Evolutionary conservation across 805 yeast species (phyloP).

Genomic region (Ogataea nitratoaversa): DNA sequence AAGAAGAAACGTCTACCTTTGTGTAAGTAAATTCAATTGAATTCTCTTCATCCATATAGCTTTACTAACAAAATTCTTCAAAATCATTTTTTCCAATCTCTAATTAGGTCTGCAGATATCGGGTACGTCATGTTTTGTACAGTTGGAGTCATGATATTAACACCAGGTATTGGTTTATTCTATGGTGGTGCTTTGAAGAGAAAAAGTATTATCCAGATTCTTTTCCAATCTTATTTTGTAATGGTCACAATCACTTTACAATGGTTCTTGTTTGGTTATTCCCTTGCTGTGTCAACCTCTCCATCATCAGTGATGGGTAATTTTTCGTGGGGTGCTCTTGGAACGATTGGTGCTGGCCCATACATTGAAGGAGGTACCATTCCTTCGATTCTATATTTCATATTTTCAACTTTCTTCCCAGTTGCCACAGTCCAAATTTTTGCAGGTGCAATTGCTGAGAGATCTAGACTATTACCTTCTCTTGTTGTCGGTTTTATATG

Average conservation of each 20-base stretch:
- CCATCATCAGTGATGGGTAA: constrained; percentile 32
- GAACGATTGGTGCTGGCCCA: constrained; percentile 36
- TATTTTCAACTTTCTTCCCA: constrained; percentile 43
- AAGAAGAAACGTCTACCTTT: constrained; percentile 35
- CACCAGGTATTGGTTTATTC: constrained; percentile 42
- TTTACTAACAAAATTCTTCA: background rate
- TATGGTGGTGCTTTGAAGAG: constrained; percentile 41
- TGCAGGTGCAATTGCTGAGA: constrained; percentile 41
- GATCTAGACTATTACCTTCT: constrained; percentile 39
- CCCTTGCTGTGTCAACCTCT: constrained; percentile 37
- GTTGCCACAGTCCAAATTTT: constrained; percentile 47
- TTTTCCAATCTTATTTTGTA: constrained; percentile 41
- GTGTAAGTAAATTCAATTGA: background rate
- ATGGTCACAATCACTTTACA: constrained; percentile 35
- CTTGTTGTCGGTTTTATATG: constrained; percentile 37
- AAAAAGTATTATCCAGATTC: constrained; percentile 39
- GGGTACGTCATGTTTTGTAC: constrained; percentile 45
- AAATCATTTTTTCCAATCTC: background rate
- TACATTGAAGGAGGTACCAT: constrained; percentile 41
- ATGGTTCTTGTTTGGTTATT: constrained; percentile 45
- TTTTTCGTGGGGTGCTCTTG: constrained; percentile 37
- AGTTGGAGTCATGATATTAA: constrained; percentile 44
- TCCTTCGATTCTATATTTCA: constrained; percentile 43
- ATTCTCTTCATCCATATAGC: too few species aligned
- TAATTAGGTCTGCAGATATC: constrained; percentile 43